phyloP scores from a whole-genome alignment of 2,329 filamentous ascomycete genomes.

The Lasiodiplodia theobromae region DNA sequence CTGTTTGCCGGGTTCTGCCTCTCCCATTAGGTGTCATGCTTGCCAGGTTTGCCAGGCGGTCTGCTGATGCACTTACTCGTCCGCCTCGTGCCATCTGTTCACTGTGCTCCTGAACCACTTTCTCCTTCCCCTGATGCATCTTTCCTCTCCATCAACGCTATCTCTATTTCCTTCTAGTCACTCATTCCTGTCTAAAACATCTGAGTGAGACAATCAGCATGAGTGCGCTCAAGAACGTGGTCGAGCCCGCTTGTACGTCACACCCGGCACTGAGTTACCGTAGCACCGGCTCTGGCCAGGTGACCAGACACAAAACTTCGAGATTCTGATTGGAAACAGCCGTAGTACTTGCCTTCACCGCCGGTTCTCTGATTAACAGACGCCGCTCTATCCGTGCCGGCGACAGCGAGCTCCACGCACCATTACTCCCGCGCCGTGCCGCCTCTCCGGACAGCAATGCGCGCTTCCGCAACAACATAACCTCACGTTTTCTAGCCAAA shows the following conservation, averaged over 20 bases:
- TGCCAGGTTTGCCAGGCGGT: neutral
- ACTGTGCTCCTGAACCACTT: neutral
- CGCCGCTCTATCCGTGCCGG: constrained; percentile 15
- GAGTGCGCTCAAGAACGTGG: constrained; percentile 27
- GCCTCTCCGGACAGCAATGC: constrained; percentile 21
- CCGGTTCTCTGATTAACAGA: constrained; percentile 32
- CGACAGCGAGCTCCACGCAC: constrained; percentile 13
- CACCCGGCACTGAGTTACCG: too few species aligned
- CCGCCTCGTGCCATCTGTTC: neutral
- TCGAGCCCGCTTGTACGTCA: constrained; percentile 29
- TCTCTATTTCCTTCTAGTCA: neutral
- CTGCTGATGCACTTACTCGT: constrained; percentile 10
- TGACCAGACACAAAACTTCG: neutral
- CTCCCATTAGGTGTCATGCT: neutral
- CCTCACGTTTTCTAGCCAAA: constrained; percentile 34
- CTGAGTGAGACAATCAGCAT: neutral
- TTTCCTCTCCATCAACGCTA: neutral
- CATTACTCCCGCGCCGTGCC: constrained; percentile 9
- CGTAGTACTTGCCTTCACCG: constrained; percentile 32
- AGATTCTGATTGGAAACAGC: constrained; percentile 19
- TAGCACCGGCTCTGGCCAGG: neutral
- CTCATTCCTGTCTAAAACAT: neutral
- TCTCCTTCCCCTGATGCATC: neutral
- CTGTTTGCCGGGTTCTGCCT: neutral
- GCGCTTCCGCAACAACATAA: constrained; percentile 29